A percentile compares a stretch with the other conserved stretches of the same genome.
These are phyloP conservation scores for Kurtzmaniella natalensis DNA, from an alignment of 1,139 yeast genomes.

Conservation along the genomic window DNA sequence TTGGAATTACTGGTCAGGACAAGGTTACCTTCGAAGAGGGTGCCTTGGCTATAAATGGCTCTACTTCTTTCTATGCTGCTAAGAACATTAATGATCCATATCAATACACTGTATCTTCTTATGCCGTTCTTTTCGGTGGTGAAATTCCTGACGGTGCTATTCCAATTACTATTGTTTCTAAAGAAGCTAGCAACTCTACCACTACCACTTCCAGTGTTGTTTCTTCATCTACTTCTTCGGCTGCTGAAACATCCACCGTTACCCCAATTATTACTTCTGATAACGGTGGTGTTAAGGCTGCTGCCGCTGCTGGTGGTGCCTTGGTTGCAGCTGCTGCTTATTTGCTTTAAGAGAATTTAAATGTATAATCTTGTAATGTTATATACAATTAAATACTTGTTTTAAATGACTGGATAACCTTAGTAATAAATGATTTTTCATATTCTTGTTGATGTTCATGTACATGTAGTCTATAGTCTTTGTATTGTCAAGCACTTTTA, in stretches of 20 bases:
- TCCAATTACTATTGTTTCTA: not conserved
- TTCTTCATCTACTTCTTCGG: constrained; percentile 3
- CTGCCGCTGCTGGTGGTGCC: not conserved
- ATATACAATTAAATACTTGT: too few species aligned
- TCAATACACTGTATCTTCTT: constrained; percentile 4
- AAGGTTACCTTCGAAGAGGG: not conserved
- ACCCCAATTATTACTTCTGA: constrained; percentile 1
- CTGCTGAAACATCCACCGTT: too few species aligned
- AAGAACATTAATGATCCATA: constrained; percentile 11
- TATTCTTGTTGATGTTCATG: too few species aligned
- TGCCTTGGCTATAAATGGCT: constrained; percentile 6
- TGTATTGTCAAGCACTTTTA: too few species aligned
- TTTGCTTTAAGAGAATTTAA: too few species aligned
- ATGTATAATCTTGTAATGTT: too few species aligned
- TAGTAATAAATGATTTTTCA: too few species aligned
- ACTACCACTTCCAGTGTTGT: constrained; percentile 3
- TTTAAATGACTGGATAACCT: too few species aligned
- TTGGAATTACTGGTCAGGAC: too few species aligned
- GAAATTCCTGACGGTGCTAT: not conserved
- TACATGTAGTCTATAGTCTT: too few species aligned
- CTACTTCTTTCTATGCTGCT: constrained; percentile 10
- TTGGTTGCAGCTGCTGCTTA: not conserved
- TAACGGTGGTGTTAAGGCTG: not conserved
- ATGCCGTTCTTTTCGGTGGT: constrained; percentile 2
- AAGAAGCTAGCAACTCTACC: constrained; percentile 1